Base-by-base conservation (phyloP, 2,329 filamentous ascomycete species). In the Sclerotiophoma versabilis region DNA sequence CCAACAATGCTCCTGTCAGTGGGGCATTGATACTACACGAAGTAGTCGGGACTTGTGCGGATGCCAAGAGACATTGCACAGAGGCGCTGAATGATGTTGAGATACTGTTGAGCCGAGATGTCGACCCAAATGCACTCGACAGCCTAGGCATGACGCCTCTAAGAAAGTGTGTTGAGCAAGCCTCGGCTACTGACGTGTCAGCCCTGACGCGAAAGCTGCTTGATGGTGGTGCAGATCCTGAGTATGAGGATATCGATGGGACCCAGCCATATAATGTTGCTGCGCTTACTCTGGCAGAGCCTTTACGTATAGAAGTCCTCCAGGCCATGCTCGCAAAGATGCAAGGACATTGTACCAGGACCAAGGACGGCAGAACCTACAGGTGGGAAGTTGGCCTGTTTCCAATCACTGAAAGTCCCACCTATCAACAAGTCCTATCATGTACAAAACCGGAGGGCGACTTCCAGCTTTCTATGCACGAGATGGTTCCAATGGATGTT, bases 31-130 rank as follows among this genome's bases (percentile, higher is more conserved):
- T 73, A 1, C 58, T 75, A 1, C 68, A 70, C 22, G 71, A 73
- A 36, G 48, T 75, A 2, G 46, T 73, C 1, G 68, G 70, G 1
- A 59, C 34, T 10, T 75, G 72, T 38, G 63, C 70, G 5, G 60
- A 72, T 7, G 64, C 64, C 9, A 72, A 68, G 32, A 56, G 68
- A 23, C 71, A 75, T 48, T 65, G 67, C 1, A 57, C 60, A 8
- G 70, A 73, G 8, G 69, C 67, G 2, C 47, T 73, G 1, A 60
- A 68, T 1, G 70, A 75, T 38, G 61, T 75, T 3, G 59, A 70
- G 39, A 59, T 68, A 2, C 59, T 75, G 1, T 38, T 75, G 2
- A 52, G 48, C 10, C 54, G 61, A 27, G 71, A 69, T 9, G 65
- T 69, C 1, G 63, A 70, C 49, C 66, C 70, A 2, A 72, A 75